phyloP scores from a whole-genome alignment of 2,329 filamentous ascomycete species.

The Fusarium veterinarium region DNA sequence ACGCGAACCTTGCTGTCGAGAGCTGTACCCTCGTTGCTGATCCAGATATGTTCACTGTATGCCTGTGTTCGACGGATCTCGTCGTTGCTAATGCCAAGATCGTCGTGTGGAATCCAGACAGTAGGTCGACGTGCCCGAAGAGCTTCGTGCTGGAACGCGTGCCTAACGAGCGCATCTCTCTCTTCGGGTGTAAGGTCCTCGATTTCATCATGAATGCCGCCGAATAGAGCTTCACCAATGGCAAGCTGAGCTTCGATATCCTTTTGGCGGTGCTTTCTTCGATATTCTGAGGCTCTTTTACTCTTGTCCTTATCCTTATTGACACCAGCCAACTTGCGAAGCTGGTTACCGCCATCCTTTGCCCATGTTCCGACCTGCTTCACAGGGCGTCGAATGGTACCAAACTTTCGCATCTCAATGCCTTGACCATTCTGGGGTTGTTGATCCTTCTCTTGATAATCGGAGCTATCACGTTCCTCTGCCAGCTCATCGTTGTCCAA shows the following conservation, averaged over 20 bases:
- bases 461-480: constrained; percentile 53
- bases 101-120: constrained; percentile 93
- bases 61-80: constrained; percentile 83
- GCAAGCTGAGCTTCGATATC: constrained; percentile 79
- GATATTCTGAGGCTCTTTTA: constrained; percentile 58
- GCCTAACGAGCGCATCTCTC: constrained; percentile 83
- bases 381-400: constrained; percentile 57
- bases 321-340: constrained; percentile 56
- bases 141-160: constrained; percentile 92
- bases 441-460: too few species aligned
- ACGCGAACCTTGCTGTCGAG: constrained; percentile 86
- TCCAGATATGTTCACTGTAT: constrained; percentile 86
- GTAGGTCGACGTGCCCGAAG: constrained; percentile 85
- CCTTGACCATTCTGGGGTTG: too few species aligned
- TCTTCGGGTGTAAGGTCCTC: constrained; percentile 94
- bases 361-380: constrained; percentile 55
- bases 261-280: constrained; percentile 60
- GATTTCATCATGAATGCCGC: constrained; percentile 89
- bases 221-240: constrained; percentile 85
- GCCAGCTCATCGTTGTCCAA: constrained; percentile 62
- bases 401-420: constrained; percentile 56
- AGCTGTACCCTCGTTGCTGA: constrained; percentile 92
- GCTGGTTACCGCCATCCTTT: constrained; percentile 59
- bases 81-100: constrained; percentile 90
- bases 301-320: constrained; percentile 43